A percentile compares a stretch with the other conserved stretches of the same genome.
Evolutionary conservation across 257 asterid species (phyloP).

Genomic region (Petunia secreta): DNA sequence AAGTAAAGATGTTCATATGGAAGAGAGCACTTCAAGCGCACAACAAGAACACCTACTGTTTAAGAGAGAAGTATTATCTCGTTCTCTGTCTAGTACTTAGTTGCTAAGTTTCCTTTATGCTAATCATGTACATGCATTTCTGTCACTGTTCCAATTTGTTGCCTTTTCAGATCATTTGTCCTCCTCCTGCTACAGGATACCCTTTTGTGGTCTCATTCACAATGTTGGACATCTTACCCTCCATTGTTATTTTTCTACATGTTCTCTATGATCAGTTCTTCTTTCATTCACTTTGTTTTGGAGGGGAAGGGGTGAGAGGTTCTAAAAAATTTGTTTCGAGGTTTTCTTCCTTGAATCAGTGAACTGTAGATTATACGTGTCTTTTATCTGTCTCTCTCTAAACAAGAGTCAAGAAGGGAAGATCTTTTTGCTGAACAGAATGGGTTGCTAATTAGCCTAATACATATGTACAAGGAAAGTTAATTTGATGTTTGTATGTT

Average conservation of each 20-base stretch:
- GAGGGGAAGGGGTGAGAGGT: background rate
- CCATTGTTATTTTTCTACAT: background rate
- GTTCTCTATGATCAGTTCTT: background rate
- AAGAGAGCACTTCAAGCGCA: conserved; percentile 34
- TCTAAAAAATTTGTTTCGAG: background rate
- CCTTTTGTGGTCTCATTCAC: conserved; percentile 1
- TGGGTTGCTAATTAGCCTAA: conserved; percentile 5
- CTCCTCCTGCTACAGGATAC: background rate
- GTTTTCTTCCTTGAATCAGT: conserved; percentile 3
- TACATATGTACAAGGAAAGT: background rate
- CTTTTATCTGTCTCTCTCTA: background rate
- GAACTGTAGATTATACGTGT: background rate
- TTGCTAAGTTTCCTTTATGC: conserved; percentile 24
- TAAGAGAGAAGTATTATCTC: conserved; percentile 67
- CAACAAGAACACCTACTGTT: conserved; percentile 53
- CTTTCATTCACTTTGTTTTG: background rate
- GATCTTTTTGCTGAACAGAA: background rate
- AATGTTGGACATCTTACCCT: conserved; percentile 1
- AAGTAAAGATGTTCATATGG: conserved; percentile 34
- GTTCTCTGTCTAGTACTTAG: conserved; percentile 26
- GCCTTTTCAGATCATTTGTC: background rate
- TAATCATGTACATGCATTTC: background rate
- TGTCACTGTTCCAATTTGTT: background rate
- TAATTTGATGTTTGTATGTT: background rate
- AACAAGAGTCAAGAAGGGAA: background rate